phyloP scores from a whole-genome alignment of 2,329 filamentous ascomycete species.

The Hypoxylon sp. region DNA sequence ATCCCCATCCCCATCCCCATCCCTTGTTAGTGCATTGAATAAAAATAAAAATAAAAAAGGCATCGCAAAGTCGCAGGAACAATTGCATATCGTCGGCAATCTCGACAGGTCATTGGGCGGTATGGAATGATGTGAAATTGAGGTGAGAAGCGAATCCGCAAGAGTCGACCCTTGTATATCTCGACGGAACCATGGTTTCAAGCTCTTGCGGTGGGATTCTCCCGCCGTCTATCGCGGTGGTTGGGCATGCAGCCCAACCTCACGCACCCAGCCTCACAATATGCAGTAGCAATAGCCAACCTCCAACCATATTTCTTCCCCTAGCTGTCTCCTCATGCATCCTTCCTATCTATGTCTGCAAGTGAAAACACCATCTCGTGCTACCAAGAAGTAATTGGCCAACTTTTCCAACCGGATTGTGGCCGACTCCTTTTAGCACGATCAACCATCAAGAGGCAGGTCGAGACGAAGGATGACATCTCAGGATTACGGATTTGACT shows the following conservation, averaged over 20 bases:
- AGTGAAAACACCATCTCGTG: constrained; percentile 33
- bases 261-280: constrained; percentile 45
- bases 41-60: neutral
- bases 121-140: constrained; percentile 12
- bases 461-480: constrained; percentile 45
- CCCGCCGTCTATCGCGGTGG: constrained; percentile 30
- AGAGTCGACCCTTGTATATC: constrained; percentile 9
- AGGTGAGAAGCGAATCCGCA: constrained; percentile 12
- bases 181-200: constrained; percentile 28
- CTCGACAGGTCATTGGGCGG: neutral
- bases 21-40: constrained; percentile 11
- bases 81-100: constrained; percentile 17
- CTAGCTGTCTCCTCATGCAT: constrained; percentile 32
- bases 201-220: constrained; percentile 9
- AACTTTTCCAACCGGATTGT: constrained; percentile 36
- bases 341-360: constrained; percentile 35
- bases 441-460: constrained; percentile 26
- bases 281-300: constrained; percentile 33
- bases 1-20: constrained; percentile 11
- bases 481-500: constrained; percentile 42
- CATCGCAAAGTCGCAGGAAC: constrained; percentile 19
- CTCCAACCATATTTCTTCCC: constrained; percentile 45
- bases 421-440: constrained; percentile 33
- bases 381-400: constrained; percentile 41
- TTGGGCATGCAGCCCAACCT: constrained; percentile 42